Evolutionary conservation across 2,329 filamentous ascomycete genomes (phyloP), one percentile per base, ranked within the genome.

Genomic region (Fusarium temperatum): DNA sequence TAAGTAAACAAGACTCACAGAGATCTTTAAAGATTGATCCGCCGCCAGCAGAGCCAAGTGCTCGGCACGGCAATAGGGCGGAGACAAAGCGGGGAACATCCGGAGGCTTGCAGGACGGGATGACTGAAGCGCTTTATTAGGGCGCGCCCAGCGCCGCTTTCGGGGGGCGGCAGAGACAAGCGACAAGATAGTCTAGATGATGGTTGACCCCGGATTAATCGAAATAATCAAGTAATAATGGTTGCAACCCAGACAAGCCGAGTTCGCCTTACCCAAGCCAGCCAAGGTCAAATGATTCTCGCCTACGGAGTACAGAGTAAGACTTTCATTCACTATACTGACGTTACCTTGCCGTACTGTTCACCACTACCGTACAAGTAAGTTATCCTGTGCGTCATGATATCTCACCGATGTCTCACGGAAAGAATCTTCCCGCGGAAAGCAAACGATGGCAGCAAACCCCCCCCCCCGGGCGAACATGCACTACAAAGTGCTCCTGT

Each of bases 31-130:
- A 41, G 20, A 63, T 26, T 14, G 32, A 64, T 41, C 67, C 35
- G 38, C 47, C n/a, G 7, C 28, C 35, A 17, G 35, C 32, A 35
- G n/a, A 68, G 38, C 57, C 60, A 70, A 68, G 53, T 32, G 38
- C 66, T 58, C 63, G 54, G 71, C 39, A 44, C 70, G 71, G 71
- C 56, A 54, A 74, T 72, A 58, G 45, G 47, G 71, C 66, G 67
- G 71, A 57, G 42, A 55, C 57, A 22, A 47, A 36, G 58, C 41
- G 58, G 67, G 51, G 58, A 51, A 24, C 32, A 44, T 24, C 60
- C 42, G 58, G 61, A 57, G 57, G 58, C 66, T 68, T 63, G 41
- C 35, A 53, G 44, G 48, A 53, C 48, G n/a, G 30, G 30, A 57
- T 48, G 41, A 67, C 42, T 56, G 30, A 51, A 42, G 30, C 26